These are phyloP conservation scores for Pestalotiopsis fici DNA, from an alignment of 2,329 filamentous ascomycete species.

Conservation along the genomic window DNA sequence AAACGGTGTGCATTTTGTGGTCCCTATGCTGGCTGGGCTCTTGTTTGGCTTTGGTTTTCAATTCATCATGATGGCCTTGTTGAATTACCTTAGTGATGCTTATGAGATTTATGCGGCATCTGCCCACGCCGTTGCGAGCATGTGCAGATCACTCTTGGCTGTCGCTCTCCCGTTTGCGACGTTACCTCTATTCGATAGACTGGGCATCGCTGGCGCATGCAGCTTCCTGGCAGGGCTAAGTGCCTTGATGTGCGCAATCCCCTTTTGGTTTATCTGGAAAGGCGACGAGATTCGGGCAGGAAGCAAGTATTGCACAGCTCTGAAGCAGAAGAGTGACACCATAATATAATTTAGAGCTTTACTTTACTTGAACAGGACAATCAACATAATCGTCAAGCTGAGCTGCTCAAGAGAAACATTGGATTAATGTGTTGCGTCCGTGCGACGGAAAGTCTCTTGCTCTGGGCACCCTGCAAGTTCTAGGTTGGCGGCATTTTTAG, in stretches of 20 bases:
- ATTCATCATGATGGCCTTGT: constrained; percentile 59
- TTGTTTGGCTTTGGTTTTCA: neutral
- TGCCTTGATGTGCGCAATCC: constrained; percentile 50
- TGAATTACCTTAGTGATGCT: constrained; percentile 68
- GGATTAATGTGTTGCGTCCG: no score
- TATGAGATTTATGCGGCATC: constrained; percentile 65
- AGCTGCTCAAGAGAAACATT: no score
- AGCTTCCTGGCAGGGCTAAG: constrained; percentile 52
- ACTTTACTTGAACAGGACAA: neutral
- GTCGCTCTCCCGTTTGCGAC: constrained; percentile 59
- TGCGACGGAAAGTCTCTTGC: no score
- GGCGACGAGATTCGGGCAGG: constrained; percentile 55
- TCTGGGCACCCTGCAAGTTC: no score
- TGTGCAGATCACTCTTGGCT: constrained; percentile 49
- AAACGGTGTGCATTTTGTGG: constrained; percentile 46
- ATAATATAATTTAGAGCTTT: neutral
- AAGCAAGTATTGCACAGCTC: constrained; percentile 63
- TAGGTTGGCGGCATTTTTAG: no score
- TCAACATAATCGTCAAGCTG: no score
- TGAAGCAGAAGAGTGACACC: constrained; percentile 48
- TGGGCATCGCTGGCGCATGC: constrained; percentile 51
- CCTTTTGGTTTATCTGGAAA: constrained; percentile 56
- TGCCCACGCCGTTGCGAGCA: constrained; percentile 52
- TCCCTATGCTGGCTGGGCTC: constrained; percentile 40
- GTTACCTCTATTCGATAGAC: constrained; percentile 46